Base-by-base conservation (phyloP, 345 rosid genomes). In the Populus deltoides region DNA sequence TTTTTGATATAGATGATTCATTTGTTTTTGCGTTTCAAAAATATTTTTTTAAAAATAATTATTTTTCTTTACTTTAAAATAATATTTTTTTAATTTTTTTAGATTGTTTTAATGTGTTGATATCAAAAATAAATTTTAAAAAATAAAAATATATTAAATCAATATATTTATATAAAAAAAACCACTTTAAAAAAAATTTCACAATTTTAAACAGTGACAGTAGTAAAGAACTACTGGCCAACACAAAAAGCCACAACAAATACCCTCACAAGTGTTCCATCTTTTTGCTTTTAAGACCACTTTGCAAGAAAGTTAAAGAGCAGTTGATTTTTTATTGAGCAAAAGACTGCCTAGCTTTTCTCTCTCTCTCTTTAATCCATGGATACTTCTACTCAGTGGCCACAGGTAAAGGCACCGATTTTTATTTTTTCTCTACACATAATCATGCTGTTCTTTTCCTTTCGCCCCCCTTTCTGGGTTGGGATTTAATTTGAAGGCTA, bases 361-460 rank as follows among this genome's bases (percentile, higher is more conserved):
- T 69, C 68, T 71, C 68, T 70, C 71, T 68, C 66, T 68, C 70
- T 66, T 82, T 49, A 66, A 35, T 78, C 83, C 83, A 87, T 81
- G 87, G 86, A 87, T 70, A 76, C 77, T 74, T 70, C 79, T 66
- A 74, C 88, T 39, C 83, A 83, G 71, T 84, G 85, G 86, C 86
- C 86, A 47, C 87, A 88, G 90, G 90, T 86, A 82, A 80, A 27
- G 70, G 6, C 35, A 66, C 45, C 75, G 39, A 41, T 25, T 15
- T 25, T 55, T 33, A 4, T 33, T 38, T 73, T 78, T 80, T 81
- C 68, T 61, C 20, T 57, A 39, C 68, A 47, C 45, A 70, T 57
- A 77, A 82, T 76, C 77, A 77, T 78, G 27, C 59, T 72, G 16
- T 66, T 68, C 69, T 45, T 29, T 79, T 47, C 20, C 75, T 38